phyloP scores from a whole-genome alignment of 176 grass and related monocot species.

The Areca catechu region DNA sequence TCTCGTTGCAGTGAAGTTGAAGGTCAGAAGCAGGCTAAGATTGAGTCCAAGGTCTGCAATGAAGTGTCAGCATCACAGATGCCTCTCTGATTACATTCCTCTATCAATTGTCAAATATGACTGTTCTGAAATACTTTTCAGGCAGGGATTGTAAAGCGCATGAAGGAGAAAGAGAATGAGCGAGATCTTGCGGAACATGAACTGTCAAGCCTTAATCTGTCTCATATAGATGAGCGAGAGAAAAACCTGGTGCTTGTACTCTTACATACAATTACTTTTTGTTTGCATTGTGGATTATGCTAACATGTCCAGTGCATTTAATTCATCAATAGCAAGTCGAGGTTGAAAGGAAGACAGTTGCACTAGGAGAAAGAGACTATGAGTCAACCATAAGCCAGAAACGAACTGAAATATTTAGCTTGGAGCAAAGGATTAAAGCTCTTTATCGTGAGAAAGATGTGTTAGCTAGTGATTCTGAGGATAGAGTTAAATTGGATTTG shows the following conservation, averaged over 20 bases:
- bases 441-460: constrained; percentile 60
- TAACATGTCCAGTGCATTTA: no score
- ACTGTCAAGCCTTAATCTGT: constrained; percentile 68
- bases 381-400: constrained; percentile 62
- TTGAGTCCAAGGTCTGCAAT: constrained; percentile 48
- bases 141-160: constrained; percentile 51
- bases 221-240: constrained; percentile 80
- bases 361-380: constrained; percentile 58
- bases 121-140: constrained; percentile 32
- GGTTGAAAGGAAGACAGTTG: constrained; percentile 64
- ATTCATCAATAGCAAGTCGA: constrained; percentile 62
- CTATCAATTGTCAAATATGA: no score
- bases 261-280: neutral
- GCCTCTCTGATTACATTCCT: neutral
- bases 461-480: constrained; percentile 54
- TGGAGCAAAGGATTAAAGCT: constrained; percentile 77
- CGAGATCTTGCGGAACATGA: constrained; percentile 58
- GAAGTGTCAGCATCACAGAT: constrained; percentile 5
- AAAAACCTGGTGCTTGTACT: constrained; percentile 44
- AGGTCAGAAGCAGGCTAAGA: constrained; percentile 61
- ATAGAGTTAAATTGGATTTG: constrained; percentile 62
- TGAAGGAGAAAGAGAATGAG: constrained; percentile 79
- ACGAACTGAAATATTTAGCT: constrained; percentile 49
- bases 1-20: constrained; percentile 61
- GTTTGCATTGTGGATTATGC: no score